Conservation (phyloP, 495 filamentous ascomycete species). For the Pseudomonodictys pantanalensis region DNA sequence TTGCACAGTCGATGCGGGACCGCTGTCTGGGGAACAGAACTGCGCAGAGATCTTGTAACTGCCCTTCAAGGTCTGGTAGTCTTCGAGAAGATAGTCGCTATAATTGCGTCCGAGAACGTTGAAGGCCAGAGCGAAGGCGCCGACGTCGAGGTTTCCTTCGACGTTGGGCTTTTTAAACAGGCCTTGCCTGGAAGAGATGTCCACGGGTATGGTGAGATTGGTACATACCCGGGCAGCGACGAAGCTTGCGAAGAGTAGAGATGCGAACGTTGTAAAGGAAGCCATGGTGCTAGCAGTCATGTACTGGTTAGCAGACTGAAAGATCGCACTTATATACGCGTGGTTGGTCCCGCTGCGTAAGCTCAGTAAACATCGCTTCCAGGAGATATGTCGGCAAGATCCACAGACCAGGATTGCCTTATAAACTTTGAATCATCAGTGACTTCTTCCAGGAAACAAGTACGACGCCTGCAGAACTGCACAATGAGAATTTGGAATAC, state of each 20-base stretch:
- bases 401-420: too few relatives aligned
- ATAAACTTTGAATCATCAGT: too few relatives aligned
- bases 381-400: too few relatives aligned
- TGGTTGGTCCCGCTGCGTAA: too few relatives aligned
- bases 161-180: constrained; percentile 35
- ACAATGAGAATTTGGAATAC: neutral
- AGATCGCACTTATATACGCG: neutral
- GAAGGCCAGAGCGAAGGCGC: constrained; percentile 39
- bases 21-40: constrained; percentile 48
- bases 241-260: neutral
- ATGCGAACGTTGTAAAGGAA: neutral
- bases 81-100: constrained; percentile 15
- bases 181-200: constrained; percentile 39
- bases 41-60: constrained; percentile 49
- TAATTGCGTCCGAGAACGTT: constrained; percentile 37
- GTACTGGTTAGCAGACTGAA: neutral
- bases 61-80: constrained; percentile 44
- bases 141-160: constrained; percentile 38
- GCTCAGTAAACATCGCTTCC: too few relatives aligned
- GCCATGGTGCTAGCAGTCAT: neutral
- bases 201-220: constrained; percentile 43
- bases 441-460: too few relatives aligned
- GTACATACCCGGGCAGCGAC: constrained; percentile 11
- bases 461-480: too few relatives aligned
- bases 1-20: constrained; percentile 45